phyloP scores from a whole-genome alignment of 352 stramenopile genomes.

The Globisporangium radiosum region DNA sequence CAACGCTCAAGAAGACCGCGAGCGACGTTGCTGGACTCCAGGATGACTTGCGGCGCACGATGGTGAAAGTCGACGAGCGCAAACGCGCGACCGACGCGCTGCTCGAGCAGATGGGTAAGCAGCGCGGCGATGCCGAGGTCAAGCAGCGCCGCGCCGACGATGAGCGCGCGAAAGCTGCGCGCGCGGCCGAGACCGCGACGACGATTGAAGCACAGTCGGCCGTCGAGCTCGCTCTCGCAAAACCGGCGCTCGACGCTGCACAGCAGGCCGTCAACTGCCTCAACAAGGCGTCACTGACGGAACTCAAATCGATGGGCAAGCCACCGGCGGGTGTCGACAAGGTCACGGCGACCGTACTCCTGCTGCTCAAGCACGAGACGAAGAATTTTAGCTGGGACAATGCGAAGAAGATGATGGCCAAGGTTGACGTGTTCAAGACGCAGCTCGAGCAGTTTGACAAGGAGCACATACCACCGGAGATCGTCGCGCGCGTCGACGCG shows the following conservation, averaged over 20 bases:
- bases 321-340: constrained; percentile 84
- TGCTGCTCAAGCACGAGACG: constrained; percentile 92
- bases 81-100: constrained; percentile 85
- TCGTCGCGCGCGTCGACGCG: constrained; percentile 80
- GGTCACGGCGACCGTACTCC: constrained; percentile 85
- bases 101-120: constrained; percentile 86
- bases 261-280: constrained; percentile 86
- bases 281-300: constrained; percentile 84
- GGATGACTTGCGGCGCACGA: constrained; percentile 79
- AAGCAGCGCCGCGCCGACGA: constrained; percentile 81
- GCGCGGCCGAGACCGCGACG: constrained; percentile 56
- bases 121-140: constrained; percentile 83
- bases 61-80: constrained; percentile 88
- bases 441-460: constrained; percentile 88
- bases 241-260: constrained; percentile 77
- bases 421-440: constrained; percentile 90
- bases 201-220: constrained; percentile 67
- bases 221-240: constrained; percentile 66
- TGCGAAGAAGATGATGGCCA: constrained; percentile 95
- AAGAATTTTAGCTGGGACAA: constrained; percentile 94
- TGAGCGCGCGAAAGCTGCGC: constrained; percentile 64
- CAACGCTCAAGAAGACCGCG: constrained; percentile 81
- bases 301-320: constrained; percentile 88
- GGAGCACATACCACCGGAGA: constrained; percentile 86
- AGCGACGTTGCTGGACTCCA: constrained; percentile 74